Conservation (phyloP, 345 rosid species). For the Hypericum androsaemum region DNA sequence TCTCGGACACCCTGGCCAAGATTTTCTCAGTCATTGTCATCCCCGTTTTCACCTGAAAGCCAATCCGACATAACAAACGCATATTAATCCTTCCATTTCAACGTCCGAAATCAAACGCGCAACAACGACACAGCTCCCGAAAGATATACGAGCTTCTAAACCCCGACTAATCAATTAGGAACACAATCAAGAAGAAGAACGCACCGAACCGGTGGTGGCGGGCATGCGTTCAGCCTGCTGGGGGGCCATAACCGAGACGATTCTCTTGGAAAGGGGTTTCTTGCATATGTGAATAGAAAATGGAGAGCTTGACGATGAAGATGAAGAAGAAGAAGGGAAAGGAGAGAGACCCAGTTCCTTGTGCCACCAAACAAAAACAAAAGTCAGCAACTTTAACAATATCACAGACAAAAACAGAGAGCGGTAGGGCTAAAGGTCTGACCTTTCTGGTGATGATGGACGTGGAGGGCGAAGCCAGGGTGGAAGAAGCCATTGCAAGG, state of each 20-base stretch:
- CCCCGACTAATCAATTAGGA: neutral
- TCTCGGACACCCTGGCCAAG: constrained; percentile 71
- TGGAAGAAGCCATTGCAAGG: constrained; percentile 36
- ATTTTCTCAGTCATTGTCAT: constrained; percentile 99
- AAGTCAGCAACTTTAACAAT: neutral
- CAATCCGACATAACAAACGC: neutral
- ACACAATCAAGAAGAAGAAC: constrained; percentile 11
- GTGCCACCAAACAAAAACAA: constrained; percentile 14
- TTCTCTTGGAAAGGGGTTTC: constrained; percentile 43
- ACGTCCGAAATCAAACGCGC: neutral
- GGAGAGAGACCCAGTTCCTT: constrained; percentile 42
- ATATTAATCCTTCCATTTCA: neutral
- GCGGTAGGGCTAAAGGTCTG: neutral
- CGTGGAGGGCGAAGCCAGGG: constrained; percentile 28
- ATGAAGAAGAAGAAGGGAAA: constrained; percentile 21
- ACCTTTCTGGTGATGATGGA: constrained; percentile 29
- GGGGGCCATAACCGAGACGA: constrained; percentile 71
- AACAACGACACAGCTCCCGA: neutral
- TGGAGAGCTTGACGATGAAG: constrained; percentile 29
- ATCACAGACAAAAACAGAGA: neutral
- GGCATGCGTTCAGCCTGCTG: constrained; percentile 67
- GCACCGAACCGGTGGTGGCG: constrained; percentile 75
- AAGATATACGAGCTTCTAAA: neutral
- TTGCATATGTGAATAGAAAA: constrained; percentile 38
- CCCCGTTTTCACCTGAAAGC: constrained; percentile 83